Conservation (phyloP, 345 rosid genomes). For the Bruguiera parviflora region DNA sequence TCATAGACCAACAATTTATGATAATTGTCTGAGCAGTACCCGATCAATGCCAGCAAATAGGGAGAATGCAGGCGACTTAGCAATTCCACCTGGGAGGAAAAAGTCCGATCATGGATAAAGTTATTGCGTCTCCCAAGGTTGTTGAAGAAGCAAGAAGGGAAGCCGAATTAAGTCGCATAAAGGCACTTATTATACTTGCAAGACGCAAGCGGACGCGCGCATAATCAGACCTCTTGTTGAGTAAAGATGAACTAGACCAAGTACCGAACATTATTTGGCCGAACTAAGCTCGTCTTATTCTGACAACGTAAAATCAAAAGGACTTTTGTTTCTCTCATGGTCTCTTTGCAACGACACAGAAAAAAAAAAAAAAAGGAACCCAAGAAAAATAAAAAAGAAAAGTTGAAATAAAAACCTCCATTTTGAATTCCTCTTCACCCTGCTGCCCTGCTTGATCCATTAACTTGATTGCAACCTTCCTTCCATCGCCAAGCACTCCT, state of each 20-base stretch:
- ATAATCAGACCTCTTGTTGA: neutral
- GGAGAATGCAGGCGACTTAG: constrained; percentile 47
- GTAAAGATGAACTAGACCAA: neutral
- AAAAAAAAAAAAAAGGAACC: neutral
- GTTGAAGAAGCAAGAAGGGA: neutral
- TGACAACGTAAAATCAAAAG: neutral
- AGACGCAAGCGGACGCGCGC: neutral
- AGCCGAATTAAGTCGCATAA: too few species aligned
- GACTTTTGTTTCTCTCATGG: too few species aligned
- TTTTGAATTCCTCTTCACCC: constrained; percentile 86
- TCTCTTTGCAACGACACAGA: too few species aligned
- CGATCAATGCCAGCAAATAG: constrained; percentile 31
- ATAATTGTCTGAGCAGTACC: constrained; percentile 24
- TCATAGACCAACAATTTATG: constrained; percentile 27
- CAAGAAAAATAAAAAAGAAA: neutral
- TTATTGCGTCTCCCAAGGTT: neutral
- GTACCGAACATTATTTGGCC: neutral
- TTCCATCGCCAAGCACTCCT: constrained; percentile 30
- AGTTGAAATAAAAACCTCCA: constrained; percentile 54
- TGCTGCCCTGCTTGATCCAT: constrained; percentile 76
- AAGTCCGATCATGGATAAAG: neutral
- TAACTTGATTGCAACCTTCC: constrained; percentile 30
- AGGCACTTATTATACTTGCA: too few species aligned
- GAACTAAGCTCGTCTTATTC: neutral
- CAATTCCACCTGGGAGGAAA: constrained; percentile 57